Conservation (phyloP, 768 basidiomycete species). For the Naganishia kalamii region DNA sequence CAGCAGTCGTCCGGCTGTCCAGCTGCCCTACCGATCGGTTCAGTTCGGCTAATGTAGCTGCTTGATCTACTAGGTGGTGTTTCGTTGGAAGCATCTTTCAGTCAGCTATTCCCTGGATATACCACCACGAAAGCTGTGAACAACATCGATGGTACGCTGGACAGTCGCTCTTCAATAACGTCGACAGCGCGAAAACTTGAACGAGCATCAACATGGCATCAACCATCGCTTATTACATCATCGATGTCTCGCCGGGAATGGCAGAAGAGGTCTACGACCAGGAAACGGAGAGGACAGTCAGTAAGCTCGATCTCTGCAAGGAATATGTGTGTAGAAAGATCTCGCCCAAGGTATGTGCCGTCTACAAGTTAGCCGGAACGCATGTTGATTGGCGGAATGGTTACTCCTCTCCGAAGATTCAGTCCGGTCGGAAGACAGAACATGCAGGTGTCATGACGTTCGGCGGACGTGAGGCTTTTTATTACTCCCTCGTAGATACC, state of each 20-base stretch:
- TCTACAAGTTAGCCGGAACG: neutral
- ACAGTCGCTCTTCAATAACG: neutral
- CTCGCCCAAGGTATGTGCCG: slow-evolving; percentile 69
- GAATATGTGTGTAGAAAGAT: slow-evolving; percentile 85
- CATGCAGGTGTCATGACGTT: slow-evolving; percentile 83
- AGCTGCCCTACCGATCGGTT: too few species aligned
- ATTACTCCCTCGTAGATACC: neutral
- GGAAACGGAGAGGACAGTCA: slow-evolving; percentile 57
- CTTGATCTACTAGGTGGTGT: too few species aligned
- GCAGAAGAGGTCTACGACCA: slow-evolving; percentile 57
- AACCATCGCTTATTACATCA: slow-evolving; percentile 56
- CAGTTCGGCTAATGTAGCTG: too few species aligned
- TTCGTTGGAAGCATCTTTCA: too few species aligned
- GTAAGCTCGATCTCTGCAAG: slow-evolving; percentile 72
- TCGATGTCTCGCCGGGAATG: slow-evolving; percentile 87
- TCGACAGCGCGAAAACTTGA: neutral
- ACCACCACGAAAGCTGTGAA: too few species aligned
- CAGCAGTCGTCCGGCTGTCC: too few species aligned
- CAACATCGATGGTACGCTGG: too few species aligned
- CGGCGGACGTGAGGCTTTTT: slow-evolving; percentile 60
- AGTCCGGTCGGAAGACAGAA: slow-evolving; percentile 84
- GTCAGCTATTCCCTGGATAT: too few species aligned
- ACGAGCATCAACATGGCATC: slow-evolving; percentile 23
- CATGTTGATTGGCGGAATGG: neutral
- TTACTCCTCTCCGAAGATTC: slow-evolving; percentile 61